Evolutionary conservation across 148 eudicot genomes (phyloP).

Genomic region (Heliosperma pusillum): DNA sequence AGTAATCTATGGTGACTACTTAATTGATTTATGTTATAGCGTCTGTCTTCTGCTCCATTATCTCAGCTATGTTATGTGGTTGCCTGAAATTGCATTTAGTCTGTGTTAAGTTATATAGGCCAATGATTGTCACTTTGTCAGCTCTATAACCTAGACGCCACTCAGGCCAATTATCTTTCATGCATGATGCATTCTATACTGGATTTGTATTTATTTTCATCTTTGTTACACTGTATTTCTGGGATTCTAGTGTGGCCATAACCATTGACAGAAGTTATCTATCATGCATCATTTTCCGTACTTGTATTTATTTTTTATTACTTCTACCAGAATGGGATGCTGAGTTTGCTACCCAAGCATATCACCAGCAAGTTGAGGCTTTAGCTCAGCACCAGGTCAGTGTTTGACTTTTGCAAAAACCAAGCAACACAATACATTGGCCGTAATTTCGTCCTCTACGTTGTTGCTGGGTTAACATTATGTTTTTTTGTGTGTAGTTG

Average conservation of each 20-base stretch:
- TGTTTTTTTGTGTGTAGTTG: constrained; percentile 42
- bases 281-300: not conserved
- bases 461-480: constrained; percentile 17
- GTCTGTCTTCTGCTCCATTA: not conserved
- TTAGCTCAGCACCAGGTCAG: constrained; percentile 90
- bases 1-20: not conserved
- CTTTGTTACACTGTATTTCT: not conserved
- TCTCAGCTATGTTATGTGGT: not conserved
- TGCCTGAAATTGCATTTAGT: not conserved
- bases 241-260: not conserved
- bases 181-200: not conserved
- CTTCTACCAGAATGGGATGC: constrained; percentile 80
- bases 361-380: constrained; percentile 87
- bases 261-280: constrained; percentile 2
- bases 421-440: not conserved
- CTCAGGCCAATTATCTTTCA: not conserved
- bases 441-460: not conserved
- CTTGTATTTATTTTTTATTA: constrained; percentile 4
- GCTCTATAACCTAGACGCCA: not conserved
- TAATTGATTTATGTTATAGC: not conserved
- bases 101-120: not conserved
- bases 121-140: not conserved
- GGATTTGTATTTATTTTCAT: not conserved
- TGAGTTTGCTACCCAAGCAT: constrained; percentile 91
- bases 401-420: constrained; percentile 1